Evolutionary conservation across 805 yeast genomes (phyloP), one percentile per base, ranked within the genome.

Genomic region (Alloascoidea africana): DNA sequence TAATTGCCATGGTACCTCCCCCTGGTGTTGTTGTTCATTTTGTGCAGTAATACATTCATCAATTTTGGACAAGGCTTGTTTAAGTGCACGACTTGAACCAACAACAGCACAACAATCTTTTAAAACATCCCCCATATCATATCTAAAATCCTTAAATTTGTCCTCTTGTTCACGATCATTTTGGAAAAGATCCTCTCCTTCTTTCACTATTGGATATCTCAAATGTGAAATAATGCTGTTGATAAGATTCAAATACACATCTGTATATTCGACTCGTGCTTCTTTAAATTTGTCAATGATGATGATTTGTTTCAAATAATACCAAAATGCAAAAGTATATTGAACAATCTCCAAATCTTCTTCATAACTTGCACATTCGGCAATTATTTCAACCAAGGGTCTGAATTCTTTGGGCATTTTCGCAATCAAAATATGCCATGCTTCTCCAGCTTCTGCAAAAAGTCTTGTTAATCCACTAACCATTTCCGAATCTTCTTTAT

Each of bases 41-140:
- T 56, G 53, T n/a, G 54, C 48, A 37, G 53, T 47, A 17, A 64
- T 39, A 1, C 60, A 49, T 4, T 45, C 37, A 45, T 70, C 71
- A 36, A 86, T 69, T 47, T 66, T 70, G 27, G 60, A 59, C 47
- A 75, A 79, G 14, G 96, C 94, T 38, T 82, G 76, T 16, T 60
- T 55, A 27, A 91, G 62, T 0, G 95, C 85, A 32, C 58, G 62
- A 5, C 70, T 59, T 2, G 93, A 66, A 1, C 97, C 97, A 33
- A 84, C 75, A 2, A 91, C 89, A 1, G 83, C 82, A 47, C 96
- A 83, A 61, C 97, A 86, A 53, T 86, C 94, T 52, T 93, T 93
- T 43, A 91, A 61, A n/a, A 89, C 95, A 54, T 91, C 97, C 30
- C 97, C 97, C 82, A 91, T 83, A 40, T 85, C 95, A 57, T 91